A percentile compares a stretch with the other conserved stretches of the same genome.
Evolutionary conservation across 2,329 filamentous ascomycete species (phyloP).

Genomic region (Truncatella angustata): DNA sequence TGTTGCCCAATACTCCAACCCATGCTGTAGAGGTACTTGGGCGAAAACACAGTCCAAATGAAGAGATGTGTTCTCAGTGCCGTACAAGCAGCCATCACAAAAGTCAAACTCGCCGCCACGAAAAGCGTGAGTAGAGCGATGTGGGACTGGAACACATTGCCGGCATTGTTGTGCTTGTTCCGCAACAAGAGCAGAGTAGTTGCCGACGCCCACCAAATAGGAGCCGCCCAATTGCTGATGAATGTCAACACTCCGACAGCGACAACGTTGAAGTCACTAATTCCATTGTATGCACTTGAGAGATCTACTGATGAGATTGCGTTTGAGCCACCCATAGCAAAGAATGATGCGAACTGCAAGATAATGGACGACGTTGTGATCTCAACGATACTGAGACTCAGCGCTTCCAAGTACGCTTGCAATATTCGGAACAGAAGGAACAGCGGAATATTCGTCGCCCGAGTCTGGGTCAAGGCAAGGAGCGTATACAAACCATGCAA

Average conservation of each 20-base stretch:
- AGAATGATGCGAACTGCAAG: slow-evolving; percentile 81
- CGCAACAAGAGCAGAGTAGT: slow-evolving; percentile 58
- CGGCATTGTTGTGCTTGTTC: slow-evolving; percentile 13
- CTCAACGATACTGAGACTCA: slow-evolving; percentile 52
- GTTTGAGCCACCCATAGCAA: slow-evolving; percentile 87
- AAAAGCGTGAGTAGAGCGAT: slow-evolving; percentile 69
- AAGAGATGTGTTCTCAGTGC: slow-evolving; percentile 85
- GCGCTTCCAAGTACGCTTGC: slow-evolving; percentile 45
- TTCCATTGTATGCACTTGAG: slow-evolving; percentile 91
- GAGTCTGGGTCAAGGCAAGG: slow-evolving; percentile 83
- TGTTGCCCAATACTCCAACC: slow-evolving; percentile 87
- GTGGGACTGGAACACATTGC: slow-evolving; percentile 46
- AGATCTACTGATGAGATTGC: slow-evolving; percentile 95
- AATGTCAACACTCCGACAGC: slow-evolving; percentile 84
- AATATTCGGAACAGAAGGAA: slow-evolving; percentile 71
- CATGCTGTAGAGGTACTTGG: slow-evolving; percentile 91
- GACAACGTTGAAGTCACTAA: slow-evolving; percentile 76
- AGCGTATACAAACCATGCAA: slow-evolving; percentile 72
- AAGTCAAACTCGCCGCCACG: slow-evolving; percentile 59
- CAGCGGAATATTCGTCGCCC: slow-evolving; percentile 80
- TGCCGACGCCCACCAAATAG: slow-evolving; percentile 80
- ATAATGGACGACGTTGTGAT: slow-evolving; percentile 71
- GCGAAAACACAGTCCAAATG: slow-evolving; percentile 98
- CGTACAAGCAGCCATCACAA: slow-evolving; percentile 88
- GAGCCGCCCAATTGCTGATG: slow-evolving; percentile 84